Evolutionary conservation across 495 filamentous ascomycete genomes (phyloP), one percentile per base, ranked within the genome.

Genomic region (Xylaria bambusicola): DNA sequence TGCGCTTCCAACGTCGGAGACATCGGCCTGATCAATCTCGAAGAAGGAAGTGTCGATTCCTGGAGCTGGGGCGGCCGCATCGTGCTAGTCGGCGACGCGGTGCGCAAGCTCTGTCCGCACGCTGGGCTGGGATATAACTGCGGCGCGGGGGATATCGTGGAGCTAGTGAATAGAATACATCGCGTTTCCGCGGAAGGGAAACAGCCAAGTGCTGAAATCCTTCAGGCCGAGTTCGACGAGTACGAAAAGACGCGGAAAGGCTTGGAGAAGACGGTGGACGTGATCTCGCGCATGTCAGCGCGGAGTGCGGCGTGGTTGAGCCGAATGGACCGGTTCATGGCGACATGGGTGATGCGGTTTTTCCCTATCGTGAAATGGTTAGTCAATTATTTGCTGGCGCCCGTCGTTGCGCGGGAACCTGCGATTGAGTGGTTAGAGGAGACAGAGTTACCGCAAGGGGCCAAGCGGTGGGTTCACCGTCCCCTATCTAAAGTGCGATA

Each of bases 61-160:
- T 78, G 73, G 71, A 60, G 56, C 41, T 71, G 71, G 47, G 64
- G 62, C 12, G 64, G 62, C 9, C 67, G 76, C 17, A 67, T 75
- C 2, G 70, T 75, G 0, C 71, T 77, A 45, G 58, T 73, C 0
- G 77, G 79, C 15, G 79, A 80, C 57, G 67, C 75, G 0, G 72
- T 31, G 1, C 24, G 46, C 21, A 49, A 33, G 15, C 15, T 49
- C 7, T 24, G 33, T 4, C 46, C 27, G 3, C 46, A 49, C 15
- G 24, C 24, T 2, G 46, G 46, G 2, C 9, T 49, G 10, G 46
- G 46, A 2, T 33, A 49, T n/a, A 33, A 49, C 15, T 9, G 21
- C 10, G 46, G 46, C 15, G 15, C 24, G 1, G 23, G 3, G 12
- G 46, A 49, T 10, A 3, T 49, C 12, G 26, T 49, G 2, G 46